Evolutionary conservation across 2,329 filamentous ascomycete genomes (phyloP).

Genomic region (Ophiocordyceps robertsii): DNA sequence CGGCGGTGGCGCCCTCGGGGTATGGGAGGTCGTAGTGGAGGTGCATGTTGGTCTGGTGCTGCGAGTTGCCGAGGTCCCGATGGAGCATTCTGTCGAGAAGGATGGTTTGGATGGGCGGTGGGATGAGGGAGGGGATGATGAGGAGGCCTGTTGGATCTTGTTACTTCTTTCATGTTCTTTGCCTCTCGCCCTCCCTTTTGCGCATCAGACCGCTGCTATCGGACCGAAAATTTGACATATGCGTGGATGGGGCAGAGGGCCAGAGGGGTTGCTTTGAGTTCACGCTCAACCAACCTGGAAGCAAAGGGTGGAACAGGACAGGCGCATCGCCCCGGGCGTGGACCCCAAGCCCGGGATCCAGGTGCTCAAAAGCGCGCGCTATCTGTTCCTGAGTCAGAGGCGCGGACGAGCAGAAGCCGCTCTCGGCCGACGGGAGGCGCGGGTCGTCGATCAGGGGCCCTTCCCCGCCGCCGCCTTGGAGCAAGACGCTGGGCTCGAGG

Average conservation of each 20-base stretch:
- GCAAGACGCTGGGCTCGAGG: slow-evolving; percentile 37
- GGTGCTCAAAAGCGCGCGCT: slow-evolving; percentile 26
- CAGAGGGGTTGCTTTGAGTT: not conserved
- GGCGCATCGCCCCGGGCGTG: slow-evolving; percentile 24
- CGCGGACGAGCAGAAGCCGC: slow-evolving; percentile 31
- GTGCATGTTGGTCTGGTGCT: slow-evolving; percentile 83
- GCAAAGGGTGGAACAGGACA: slow-evolving; percentile 49
- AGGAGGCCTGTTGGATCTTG: slow-evolving; percentile 49
- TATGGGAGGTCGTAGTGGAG: slow-evolving; percentile 65
- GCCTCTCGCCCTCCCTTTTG: not conserved
- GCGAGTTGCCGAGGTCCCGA: slow-evolving; percentile 56
- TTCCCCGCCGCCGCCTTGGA: slow-evolving; percentile 30
- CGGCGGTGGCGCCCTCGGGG: slow-evolving; percentile 30
- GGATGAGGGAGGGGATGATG: slow-evolving; percentile 63
- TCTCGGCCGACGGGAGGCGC: slow-evolving; percentile 19
- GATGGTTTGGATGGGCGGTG: slow-evolving; percentile 50
- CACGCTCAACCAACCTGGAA: slow-evolving; percentile 46
- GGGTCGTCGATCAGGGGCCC: slow-evolving; percentile 34
- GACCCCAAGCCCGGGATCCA: slow-evolving; percentile 20
- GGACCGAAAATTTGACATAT: not conserved
- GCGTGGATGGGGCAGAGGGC: too few relatives aligned
- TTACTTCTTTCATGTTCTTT: not conserved
- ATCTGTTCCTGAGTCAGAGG: slow-evolving; percentile 29
- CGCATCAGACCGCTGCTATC: too few relatives aligned
- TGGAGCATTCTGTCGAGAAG: slow-evolving; percentile 67